Evolutionary conservation across 2,329 filamentous ascomycete genomes (phyloP).

Genomic region (Tolypocladium sp.): DNA sequence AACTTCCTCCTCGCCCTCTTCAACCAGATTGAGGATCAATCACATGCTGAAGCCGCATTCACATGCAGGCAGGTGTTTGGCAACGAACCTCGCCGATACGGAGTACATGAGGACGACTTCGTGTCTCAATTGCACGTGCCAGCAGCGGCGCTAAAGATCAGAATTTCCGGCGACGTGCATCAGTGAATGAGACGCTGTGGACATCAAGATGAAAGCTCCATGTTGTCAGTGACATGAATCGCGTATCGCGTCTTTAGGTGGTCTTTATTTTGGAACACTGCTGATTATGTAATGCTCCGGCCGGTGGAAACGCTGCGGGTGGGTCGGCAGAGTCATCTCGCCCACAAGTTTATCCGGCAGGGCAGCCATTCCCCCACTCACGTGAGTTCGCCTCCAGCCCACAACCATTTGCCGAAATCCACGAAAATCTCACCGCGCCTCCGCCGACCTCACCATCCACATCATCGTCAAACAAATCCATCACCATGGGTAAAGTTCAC

Average conservation of each 20-base stretch:
- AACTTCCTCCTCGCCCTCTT: neutral
- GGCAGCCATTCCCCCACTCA: conserved; percentile 21
- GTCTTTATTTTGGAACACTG: neutral
- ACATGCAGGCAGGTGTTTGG: too few species aligned
- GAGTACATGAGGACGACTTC: too few species aligned
- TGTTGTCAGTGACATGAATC: too few species aligned
- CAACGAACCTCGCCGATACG: too few species aligned
- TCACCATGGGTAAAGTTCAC: conserved; percentile 86
- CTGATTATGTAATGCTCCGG: neutral
- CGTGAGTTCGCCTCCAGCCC: conserved; percentile 26
- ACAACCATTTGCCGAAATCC: conserved; percentile 30
- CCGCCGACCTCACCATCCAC: conserved; percentile 23
- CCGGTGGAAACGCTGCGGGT: neutral
- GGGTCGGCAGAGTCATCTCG: neutral
- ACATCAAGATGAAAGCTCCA: too few species aligned
- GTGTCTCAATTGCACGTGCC: too few species aligned
- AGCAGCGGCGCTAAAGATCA: too few species aligned
- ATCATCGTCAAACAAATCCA: conserved; percentile 28
- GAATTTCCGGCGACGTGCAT: too few species aligned
- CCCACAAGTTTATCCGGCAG: conserved; percentile 20
- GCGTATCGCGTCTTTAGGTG: too few species aligned
- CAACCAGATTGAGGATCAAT: neutral
- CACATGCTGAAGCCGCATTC: neutral
- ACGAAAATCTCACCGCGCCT: conserved; percentile 21
- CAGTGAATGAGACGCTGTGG: too few species aligned